Evolutionary conservation across 345 rosid genomes (phyloP).

Genomic region (Reutealis trisperma): DNA sequence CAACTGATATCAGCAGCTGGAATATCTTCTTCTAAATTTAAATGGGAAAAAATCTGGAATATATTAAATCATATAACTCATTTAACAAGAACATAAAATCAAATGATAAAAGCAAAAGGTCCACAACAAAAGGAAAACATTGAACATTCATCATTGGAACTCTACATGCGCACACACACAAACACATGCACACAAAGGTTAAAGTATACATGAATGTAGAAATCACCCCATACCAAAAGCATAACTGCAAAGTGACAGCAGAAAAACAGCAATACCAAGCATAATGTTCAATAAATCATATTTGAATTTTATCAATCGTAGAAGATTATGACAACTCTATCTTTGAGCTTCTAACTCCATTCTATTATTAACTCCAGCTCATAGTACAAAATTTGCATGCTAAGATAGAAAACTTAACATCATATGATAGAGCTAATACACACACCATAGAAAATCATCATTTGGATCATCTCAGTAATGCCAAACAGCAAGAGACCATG

Average conservation of each 20-base stretch:
- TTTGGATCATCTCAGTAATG: background rate
- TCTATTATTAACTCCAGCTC: too few species aligned
- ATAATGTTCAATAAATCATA: background rate
- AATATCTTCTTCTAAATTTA: conserved; percentile 4
- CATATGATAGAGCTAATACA: background rate
- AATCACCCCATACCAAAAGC: background rate
- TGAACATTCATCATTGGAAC: background rate
- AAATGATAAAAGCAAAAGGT: background rate
- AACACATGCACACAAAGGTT: too few species aligned
- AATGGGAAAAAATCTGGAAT: conserved; percentile 2
- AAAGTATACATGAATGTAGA: background rate
- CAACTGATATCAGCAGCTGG: conserved; percentile 9
- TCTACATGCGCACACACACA: background rate
- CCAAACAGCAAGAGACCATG: background rate
- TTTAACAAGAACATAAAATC: background rate
- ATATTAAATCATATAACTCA: background rate
- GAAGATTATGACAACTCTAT: background rate
- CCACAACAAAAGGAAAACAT: background rate
- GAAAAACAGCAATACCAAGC: background rate
- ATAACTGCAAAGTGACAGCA: conserved; percentile 1
- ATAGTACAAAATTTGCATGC: background rate
- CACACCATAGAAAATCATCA: background rate
- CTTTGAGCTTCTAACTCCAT: background rate
- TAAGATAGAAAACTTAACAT: background rate
- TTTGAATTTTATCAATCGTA: background rate